Base-by-base conservation (phyloP, 2,329 filamentous ascomycete species). In the Ascochyta pisi region DNA sequence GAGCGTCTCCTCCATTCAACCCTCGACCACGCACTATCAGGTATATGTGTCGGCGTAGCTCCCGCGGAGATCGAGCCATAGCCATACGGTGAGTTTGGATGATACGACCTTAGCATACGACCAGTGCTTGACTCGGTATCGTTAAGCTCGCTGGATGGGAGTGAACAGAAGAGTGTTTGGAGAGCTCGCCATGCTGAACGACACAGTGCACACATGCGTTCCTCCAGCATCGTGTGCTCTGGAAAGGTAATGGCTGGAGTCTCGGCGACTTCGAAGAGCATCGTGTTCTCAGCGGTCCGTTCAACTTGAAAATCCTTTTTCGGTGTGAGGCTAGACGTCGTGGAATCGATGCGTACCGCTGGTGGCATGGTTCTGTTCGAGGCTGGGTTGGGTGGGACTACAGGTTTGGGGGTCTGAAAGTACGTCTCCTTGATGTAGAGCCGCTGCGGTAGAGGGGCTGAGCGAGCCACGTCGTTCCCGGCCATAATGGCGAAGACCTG, bases 111-210 rank as follows among this genome's bases (percentile, higher is more conserved):
- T 6, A 44, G 26, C 7, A 54, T 16, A 7, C 19, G 38, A 16
- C 26, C 39, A 23, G 40, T 44, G 6, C 10, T 27, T 6, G 31
- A 47, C 12, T 38, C 16, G 24, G 39, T 40, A 19, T 48, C 38
- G 16, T 40, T 24, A 2, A 42, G 29, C 50, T 54, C 43, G 27
- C 50, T 48, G 16, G 39, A 42, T 10, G 33, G 12, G n/a, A 38
- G 12, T 16, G 31, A 15, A 42, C 38, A 43, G 15, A 26, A 6
- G 33, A 9, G 29, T 3, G 16, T 37, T n/a, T 16, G 16, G 6
- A 47, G 15, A 10, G 23, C 12, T 26, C 24, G 23, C 37, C 37
- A 42, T 46, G 24, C 10, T 29, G 42, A 29, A 10, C 24, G 31
- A 4, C 23, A 46, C 8, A 46, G 2, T 16, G 29, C 26, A 40